These are phyloP conservation scores for Jackrogersella multiformis DNA, from an alignment of 495 filamentous ascomycete genomes.

Conservation along the genomic window DNA sequence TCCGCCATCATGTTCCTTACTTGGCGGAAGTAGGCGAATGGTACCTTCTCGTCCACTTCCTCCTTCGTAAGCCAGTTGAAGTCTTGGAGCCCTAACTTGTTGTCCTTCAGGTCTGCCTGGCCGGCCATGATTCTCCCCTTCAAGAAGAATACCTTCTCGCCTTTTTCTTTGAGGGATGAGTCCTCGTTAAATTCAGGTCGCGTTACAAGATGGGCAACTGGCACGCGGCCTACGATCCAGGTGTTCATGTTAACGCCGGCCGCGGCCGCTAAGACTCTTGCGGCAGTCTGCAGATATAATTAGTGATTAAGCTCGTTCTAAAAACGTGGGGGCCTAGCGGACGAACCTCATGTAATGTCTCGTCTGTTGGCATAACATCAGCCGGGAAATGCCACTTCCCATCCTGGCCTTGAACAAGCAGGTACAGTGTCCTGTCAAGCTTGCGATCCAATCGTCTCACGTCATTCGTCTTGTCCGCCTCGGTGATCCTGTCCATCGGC, in stretches of 20 bases:
- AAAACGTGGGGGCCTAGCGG: neutral
- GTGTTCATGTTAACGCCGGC: conserved; percentile 98
- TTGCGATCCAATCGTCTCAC: conserved; percentile 77
- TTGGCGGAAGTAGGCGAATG: conserved; percentile 70
- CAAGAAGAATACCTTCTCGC: conserved; percentile 93
- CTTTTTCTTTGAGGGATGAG: conserved; percentile 50
- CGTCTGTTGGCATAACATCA: conserved; percentile 69
- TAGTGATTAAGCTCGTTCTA: conserved; percentile 9
- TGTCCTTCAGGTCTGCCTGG: conserved; percentile 81
- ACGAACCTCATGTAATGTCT: conserved; percentile 83
- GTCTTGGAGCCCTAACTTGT: conserved; percentile 76
- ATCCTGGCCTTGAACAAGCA: conserved; percentile 76
- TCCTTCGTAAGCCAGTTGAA: conserved; percentile 94
- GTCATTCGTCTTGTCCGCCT: conserved; percentile 82
- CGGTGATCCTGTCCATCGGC: conserved; percentile 74
- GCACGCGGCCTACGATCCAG: conserved; percentile 93
- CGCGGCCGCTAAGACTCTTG: conserved; percentile 75
- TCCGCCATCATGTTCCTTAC: conserved; percentile 85
- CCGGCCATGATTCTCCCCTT: conserved; percentile 96
- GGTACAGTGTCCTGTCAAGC: conserved; percentile 82
- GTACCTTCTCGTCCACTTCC: conserved; percentile 75
- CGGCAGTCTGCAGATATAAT: conserved; percentile 70
- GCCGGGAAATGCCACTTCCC: conserved; percentile 82
- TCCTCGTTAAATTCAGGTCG: conserved; percentile 53
- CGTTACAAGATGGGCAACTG: conserved; percentile 78